Evolutionary conservation across 1,284 basidiomycete species (phyloP).

Genomic region (Prillingera fragicola): DNA sequence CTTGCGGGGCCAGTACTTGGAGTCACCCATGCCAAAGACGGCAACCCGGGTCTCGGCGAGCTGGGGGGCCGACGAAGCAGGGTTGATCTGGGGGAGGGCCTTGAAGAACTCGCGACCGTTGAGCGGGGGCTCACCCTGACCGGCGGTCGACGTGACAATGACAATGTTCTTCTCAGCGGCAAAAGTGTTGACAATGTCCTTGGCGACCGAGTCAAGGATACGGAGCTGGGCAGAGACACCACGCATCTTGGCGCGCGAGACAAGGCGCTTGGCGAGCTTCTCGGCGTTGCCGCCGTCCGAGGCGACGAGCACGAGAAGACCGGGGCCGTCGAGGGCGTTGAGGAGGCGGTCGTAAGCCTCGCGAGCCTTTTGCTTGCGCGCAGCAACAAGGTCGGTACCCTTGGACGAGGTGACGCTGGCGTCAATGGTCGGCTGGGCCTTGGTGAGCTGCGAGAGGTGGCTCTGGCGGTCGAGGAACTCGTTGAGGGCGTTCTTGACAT

Average conservation of each 20-base stretch:
- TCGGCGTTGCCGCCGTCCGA: slow-evolving; percentile 93
- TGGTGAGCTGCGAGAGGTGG: slow-evolving; percentile 86
- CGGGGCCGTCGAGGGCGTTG: slow-evolving; percentile 80
- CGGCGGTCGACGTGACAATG: slow-evolving; percentile 93
- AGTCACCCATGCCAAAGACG: slow-evolving; percentile 96
- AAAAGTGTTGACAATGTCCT: slow-evolving; percentile 58
- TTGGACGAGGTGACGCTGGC: slow-evolving; percentile 77
- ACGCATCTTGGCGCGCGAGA: slow-evolving; percentile 73
- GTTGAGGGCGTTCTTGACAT: slow-evolving; percentile 89
- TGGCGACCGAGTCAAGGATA: slow-evolving; percentile 64
- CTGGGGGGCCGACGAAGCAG: slow-evolving; percentile 44
- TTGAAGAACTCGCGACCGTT: slow-evolving; percentile 91
- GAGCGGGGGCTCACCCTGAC: slow-evolving; percentile 95
- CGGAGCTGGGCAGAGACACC: slow-evolving; percentile 72
- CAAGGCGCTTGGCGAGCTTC: slow-evolving; percentile 87
- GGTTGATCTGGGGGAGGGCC: slow-evolving; percentile 63
- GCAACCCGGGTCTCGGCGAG: slow-evolving; percentile 62
- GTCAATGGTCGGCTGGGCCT: slow-evolving; percentile 69
- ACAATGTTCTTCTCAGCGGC: slow-evolving; percentile 62
- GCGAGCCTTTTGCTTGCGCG: slow-evolving; percentile 75
- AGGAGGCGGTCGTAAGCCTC: slow-evolving; percentile 82
- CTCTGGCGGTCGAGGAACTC: slow-evolving; percentile 94
- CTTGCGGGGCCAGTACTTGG: slow-evolving; percentile 96
- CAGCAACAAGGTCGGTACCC: slow-evolving; percentile 76
- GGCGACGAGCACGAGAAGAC: slow-evolving; percentile 81